Base-by-base conservation (phyloP, 768 basidiomycete genomes). In the Boletellus ananas region DNA sequence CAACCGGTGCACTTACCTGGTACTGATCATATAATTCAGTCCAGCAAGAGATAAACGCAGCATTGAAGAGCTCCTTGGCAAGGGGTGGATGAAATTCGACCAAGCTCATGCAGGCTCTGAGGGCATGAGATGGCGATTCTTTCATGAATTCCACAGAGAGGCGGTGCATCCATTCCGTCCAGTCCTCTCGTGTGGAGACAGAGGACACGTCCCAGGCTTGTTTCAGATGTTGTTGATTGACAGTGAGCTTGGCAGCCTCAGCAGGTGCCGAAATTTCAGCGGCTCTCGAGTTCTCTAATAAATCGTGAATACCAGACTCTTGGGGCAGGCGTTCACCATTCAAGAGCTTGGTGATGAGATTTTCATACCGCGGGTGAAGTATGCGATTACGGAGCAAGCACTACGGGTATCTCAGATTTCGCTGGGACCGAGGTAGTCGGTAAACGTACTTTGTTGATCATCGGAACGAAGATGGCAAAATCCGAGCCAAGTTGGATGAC, bases 1-100 rank as follows among this genome's bases (percentile, higher is more conserved):
- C 29, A 6, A 17, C 31, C 16, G 34, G 3, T 34, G 43, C 45
- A 47, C 39, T 25, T 60, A 93, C 94, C 79, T 97, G 95, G 69
- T 97, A 98, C 63, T 91, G 87, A 45, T 97, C 94, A 60, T 94
- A 98, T 7, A 99, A 72, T 59, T 96, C 93, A 1, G 83, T 80
- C 95, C 96, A 99, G 56, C 96, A 99, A 5, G 94, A 97, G 16
- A 98, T 79, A 70, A 99, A 99, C 0, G 96, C 96, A 4, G 94
- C 93, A 65, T 98, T 98, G 77, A 97, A 98, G 11, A 99, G 72
- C 62, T 98, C 95, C 60, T 88, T 87, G 0, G 93, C 94, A 43
- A 98, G 77, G 1, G 94, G 92, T 18, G 85, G 80, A 67, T 97
- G 90, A 8, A 88, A 83, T 63, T 96, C 91, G 3, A 97, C 93